These are phyloP conservation scores for Catunica adiposa DNA, from an alignment of 2,329 filamentous ascomycete genomes.

Conservation along the genomic window DNA sequence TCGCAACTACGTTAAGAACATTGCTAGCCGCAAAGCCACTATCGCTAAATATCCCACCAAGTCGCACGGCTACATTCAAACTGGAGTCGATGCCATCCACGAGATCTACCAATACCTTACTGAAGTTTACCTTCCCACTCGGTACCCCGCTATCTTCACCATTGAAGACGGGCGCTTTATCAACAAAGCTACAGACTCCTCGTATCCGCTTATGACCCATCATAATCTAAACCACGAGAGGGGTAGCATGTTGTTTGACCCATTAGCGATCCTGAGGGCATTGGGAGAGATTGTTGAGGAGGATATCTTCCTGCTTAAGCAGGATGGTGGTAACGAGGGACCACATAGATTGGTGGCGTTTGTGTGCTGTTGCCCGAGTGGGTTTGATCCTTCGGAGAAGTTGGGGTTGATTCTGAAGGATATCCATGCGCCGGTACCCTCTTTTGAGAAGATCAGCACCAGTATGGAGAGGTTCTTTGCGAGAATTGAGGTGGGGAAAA, in stretches of 20 bases:
- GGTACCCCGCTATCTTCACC: slow-evolving; percentile 33
- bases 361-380: slow-evolving; percentile 34
- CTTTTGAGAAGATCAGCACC: slow-evolving; percentile 35
- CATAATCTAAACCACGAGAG: slow-evolving; percentile 4
- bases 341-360: slow-evolving; percentile 31
- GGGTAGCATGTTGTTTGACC: slow-evolving; percentile 15
- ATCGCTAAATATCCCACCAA: slow-evolving; percentile 24
- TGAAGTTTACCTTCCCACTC: slow-evolving; percentile 28
- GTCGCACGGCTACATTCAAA: slow-evolving; percentile 27
- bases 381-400: slow-evolving; percentile 35
- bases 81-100: slow-evolving; percentile 26
- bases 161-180: slow-evolving; percentile 17
- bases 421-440: slow-evolving; percentile 36
- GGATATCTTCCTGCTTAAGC: slow-evolving; percentile 34
- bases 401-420: slow-evolving; percentile 31
- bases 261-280: slow-evolving; percentile 23
- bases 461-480: slow-evolving; percentile 40
- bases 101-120: slow-evolving; percentile 35
- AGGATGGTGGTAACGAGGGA: slow-evolving; percentile 18
- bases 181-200: slow-evolving; percentile 25
- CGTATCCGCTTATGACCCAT: slow-evolving; percentile 19
- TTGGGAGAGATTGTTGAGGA: slow-evolving; percentile 38
- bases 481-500: slow-evolving; percentile 31
- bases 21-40: slow-evolving; percentile 25
- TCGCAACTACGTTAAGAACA: slow-evolving; percentile 29